Percentiles rank a stretch among this genome's conserved stretches.
Evolutionary conservation across 306 rosid species (phyloP).

Genomic region (Lathyrus aphaca): DNA sequence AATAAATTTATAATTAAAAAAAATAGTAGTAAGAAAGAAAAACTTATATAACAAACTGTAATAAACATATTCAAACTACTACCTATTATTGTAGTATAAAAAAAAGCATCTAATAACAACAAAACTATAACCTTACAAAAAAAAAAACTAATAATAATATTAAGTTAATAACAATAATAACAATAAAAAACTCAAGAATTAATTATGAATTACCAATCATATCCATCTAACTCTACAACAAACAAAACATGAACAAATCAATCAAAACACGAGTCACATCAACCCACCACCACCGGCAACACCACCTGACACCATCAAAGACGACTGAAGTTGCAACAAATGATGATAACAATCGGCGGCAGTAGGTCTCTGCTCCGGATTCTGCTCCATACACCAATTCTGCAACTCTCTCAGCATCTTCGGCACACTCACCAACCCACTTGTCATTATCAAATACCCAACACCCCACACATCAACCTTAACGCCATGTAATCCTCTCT

Average conservation of each 20-base stretch:
- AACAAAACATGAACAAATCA: not conserved
- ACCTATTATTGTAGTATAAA: too few species aligned
- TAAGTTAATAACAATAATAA: too few species aligned
- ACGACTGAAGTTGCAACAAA: conserved; percentile 86
- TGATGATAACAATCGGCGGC: conserved; percentile 99
- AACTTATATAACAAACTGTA: too few species aligned
- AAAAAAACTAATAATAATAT: too few species aligned
- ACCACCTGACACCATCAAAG: conserved; percentile 51
- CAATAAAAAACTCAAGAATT: not conserved
- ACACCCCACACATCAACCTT: conserved; percentile 97
- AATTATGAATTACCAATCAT: not conserved
- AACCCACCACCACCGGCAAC: conserved; percentile 22
- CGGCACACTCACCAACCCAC: conserved; percentile 65
- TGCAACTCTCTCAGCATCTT: conserved; percentile 87
- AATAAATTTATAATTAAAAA: too few species aligned
- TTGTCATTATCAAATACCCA: conserved; percentile 69
- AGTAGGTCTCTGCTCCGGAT: conserved; percentile 86
- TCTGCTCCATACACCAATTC: conserved; percentile 80
- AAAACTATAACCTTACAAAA: not conserved
- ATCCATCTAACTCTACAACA: not conserved
- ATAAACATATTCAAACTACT: too few species aligned
- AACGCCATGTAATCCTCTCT: conserved; percentile 84
- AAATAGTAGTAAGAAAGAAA: too few species aligned
- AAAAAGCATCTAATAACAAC: too few species aligned
- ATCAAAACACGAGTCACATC: not conserved